Percentiles rank a stretch among this genome's conserved stretches.
These are phyloP conservation scores for Sequoia sempervirens DNA, from an alignment of 75 land plant genomes.

Conservation along the genomic window DNA sequence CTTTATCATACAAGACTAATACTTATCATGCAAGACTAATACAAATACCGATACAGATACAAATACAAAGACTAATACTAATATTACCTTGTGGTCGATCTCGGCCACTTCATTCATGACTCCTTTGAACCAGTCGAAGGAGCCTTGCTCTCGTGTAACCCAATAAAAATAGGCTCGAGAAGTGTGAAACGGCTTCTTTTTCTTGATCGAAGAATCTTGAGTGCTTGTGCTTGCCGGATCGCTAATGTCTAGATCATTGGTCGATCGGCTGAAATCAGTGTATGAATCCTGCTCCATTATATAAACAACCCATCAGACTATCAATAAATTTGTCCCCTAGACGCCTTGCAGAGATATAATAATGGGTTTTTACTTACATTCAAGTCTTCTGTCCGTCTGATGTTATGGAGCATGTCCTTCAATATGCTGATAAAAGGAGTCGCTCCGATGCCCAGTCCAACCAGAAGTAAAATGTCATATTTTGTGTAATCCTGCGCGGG, in stretches of 20 bases:
- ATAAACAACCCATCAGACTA: not conserved
- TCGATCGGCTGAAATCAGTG: slow-evolving; percentile 23
- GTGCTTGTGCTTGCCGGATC: slow-evolving; percentile 25
- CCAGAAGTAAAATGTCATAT: slow-evolving; percentile 86
- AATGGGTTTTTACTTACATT: slow-evolving; percentile 9
- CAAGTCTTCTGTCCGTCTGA: slow-evolving; percentile 31
- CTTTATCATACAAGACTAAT: not conserved
- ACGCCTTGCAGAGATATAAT: not conserved
- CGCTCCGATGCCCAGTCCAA: slow-evolving; percentile 93
- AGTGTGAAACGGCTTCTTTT: slow-evolving; percentile 26
- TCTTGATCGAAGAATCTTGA: slow-evolving; percentile 12
- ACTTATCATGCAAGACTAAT: not conserved
- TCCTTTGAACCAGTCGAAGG: slow-evolving; percentile 92
- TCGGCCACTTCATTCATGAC: slow-evolving; percentile 86
- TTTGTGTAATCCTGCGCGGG: slow-evolving; percentile 95
- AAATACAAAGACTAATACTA: not conserved
- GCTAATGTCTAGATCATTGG: not conserved
- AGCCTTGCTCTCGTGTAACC: slow-evolving; percentile 91
- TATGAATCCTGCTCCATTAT: slow-evolving; percentile 9
- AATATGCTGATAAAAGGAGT: slow-evolving; percentile 82
- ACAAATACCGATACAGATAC: not conserved
- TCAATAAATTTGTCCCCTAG: not conserved
- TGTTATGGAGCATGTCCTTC: slow-evolving; percentile 48
- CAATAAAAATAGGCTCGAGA: slow-evolving; percentile 93
- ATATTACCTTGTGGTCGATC: slow-evolving; percentile 35